Conservation (phyloP, 345 rosid genomes). For the Boechera divaricarpa region DNA sequence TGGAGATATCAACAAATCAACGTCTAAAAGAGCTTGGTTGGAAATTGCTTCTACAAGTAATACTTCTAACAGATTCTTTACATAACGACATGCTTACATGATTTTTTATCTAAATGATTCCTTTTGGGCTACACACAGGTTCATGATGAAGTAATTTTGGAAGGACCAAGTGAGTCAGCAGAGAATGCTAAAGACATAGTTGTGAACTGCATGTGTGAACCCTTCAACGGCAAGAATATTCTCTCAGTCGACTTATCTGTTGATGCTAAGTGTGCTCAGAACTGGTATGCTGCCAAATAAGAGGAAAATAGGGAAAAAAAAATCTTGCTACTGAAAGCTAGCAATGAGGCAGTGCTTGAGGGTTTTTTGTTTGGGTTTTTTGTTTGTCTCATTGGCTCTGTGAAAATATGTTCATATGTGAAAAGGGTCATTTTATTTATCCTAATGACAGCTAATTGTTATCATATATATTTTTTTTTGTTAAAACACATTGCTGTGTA, state of each 20-base stretch:
- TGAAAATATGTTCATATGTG: slow-evolving; percentile 15
- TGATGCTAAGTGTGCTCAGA: slow-evolving; percentile 92
- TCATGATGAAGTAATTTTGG: slow-evolving; percentile 95
- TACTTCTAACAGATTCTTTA: background rate
- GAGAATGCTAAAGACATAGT: slow-evolving; percentile 78
- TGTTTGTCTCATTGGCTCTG: slow-evolving; percentile 3
- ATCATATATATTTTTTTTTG: background rate
- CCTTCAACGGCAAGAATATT: slow-evolving; percentile 76
- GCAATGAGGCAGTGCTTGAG: slow-evolving; percentile 10
- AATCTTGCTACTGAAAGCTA: background rate
- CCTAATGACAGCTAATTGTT: background rate
- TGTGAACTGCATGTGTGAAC: slow-evolving; percentile 87
- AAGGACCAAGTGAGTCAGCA: slow-evolving; percentile 90
- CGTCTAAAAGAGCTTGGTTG: slow-evolving; percentile 78
- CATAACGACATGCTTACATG: slow-evolving; percentile 9
- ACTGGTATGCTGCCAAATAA: slow-evolving; percentile 92
- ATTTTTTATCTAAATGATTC: slow-evolving; percentile 19
- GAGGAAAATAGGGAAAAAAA: background rate
- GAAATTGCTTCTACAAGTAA: slow-evolving; percentile 86
- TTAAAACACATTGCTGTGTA: background rate
- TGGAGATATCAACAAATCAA: slow-evolving; percentile 67
- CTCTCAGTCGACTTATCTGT: slow-evolving; percentile 81
- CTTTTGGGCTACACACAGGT: slow-evolving; percentile 53
- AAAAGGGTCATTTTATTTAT: slow-evolving; percentile 4
- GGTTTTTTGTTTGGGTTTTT: background rate